Base-by-base conservation (phyloP, 192 early-diverging fungal species). In the Entomortierella beljakovae region DNA sequence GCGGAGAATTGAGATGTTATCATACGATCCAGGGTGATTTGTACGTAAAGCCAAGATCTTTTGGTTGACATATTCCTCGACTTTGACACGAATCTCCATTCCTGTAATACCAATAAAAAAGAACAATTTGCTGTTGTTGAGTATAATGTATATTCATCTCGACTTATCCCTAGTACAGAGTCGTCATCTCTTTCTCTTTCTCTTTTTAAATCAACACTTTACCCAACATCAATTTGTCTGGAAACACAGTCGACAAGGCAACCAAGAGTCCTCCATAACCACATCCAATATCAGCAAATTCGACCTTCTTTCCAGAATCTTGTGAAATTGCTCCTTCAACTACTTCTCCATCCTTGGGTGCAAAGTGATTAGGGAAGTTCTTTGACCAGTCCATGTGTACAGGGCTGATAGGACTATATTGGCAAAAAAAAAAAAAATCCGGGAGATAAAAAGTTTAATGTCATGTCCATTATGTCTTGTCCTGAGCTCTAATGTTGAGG, bases 261-360 rank as follows among this genome's bases (percentile, higher is more conserved):
- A 93, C 89, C 31, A 97, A 76, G 2, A 98, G 87, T 5, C 98
- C 98, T 51, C 98, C 98, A 81, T 97, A 99, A 57, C 98, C 98
- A 81, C 98, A 99, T 20, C 97, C 97, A 84, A 99, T 93, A 71
- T 99, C 98, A 16, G 95, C 97, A 86, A 99, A 97, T 73, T 98
- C 97, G 15, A 99, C 93, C 50, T 85, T 86, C 63, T 82, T 84
- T 71, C 76, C 68, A 25, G 69, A 70, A 51, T 72, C 66, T 59
- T 76, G 35, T 9, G 57, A 51, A 25, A 64, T 43, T 16, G 74
- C 70, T 13, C 70, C 70, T 28, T 62, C 64, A 33, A 33, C 64
- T 26, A 54, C 76, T 20, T 80, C 71, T 15, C 63, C 66, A 22
- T 80, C 61, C 29, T 84, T 83, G 26, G 72, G 64, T 31, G 71